Conservation (phyloP, 345 rosid genomes). For the Moricandia moricandioides region DNA sequence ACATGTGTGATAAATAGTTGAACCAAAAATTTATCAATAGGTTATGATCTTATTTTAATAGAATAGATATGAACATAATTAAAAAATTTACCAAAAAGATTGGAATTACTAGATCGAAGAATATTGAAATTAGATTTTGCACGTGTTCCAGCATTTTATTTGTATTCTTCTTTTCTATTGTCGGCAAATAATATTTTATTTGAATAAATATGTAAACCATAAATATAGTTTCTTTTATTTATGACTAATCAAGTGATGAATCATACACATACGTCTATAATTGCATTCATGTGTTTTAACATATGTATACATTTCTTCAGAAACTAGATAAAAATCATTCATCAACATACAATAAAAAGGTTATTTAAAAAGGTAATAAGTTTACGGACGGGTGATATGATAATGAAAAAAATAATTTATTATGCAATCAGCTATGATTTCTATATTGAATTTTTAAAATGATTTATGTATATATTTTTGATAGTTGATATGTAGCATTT, state of each 20-base stretch:
- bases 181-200: not conserved
- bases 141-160: not conserved
- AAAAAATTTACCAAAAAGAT: not conserved
- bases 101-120: not conserved
- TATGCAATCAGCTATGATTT: not conserved
- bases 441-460: no score
- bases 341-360: not conserved
- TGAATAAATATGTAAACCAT: not conserved
- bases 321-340: not conserved
- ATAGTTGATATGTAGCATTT: not conserved
- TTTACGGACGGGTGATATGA: no score
- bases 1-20: no score
- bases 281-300: not conserved
- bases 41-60: no score
- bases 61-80: not conserved
- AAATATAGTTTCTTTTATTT: not conserved
- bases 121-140: not conserved
- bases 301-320: not conserved
- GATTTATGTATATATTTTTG: not conserved
- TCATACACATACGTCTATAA: no score
- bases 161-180: not conserved
- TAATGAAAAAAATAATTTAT: no score
- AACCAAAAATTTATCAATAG: no score
- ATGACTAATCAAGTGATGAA: no score
- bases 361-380: no score